A percentile compares a stretch with the other conserved stretches of the same genome.
phyloP scores from a whole-genome alignment of 179 eudicot genomes.

The Silene noctiflora region DNA sequence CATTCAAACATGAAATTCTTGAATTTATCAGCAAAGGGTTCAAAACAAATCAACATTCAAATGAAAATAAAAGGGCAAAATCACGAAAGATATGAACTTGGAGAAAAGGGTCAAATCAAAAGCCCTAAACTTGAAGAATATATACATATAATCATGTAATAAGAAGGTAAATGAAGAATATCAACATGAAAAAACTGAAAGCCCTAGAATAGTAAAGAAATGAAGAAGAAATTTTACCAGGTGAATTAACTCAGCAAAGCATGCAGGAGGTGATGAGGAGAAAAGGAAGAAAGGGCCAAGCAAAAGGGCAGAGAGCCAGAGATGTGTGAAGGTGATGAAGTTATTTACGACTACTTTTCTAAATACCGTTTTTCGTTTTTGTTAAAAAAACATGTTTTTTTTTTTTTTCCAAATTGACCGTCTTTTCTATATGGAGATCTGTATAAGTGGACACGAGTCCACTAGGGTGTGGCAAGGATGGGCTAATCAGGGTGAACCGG shows the following conservation, averaged over 20 bases:
- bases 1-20: not conserved
- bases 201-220: not conserved
- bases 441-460: no score
- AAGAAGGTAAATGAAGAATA: not conserved
- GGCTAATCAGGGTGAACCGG: no score
- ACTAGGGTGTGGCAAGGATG: no score
- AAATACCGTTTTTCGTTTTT: not conserved
- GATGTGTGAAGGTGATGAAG: not conserved
- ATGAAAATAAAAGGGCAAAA: no score
- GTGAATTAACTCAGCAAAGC: slow-evolving; percentile 6
- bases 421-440: no score
- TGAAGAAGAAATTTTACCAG: not conserved
- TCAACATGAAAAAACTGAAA: not conserved
- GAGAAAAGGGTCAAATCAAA: not conserved
- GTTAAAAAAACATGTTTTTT: no score
- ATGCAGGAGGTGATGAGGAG: slow-evolving; percentile 1
- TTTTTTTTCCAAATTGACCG: no score
- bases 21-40: not conserved
- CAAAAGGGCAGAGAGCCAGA: not conserved
- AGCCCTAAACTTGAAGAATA: not conserved
- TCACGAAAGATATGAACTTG: no score
- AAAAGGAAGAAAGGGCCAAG: not conserved
- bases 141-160: no score
- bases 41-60: slow-evolving; percentile 7
- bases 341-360: not conserved